A percentile compares a stretch with the other conserved stretches of the same genome.
Conservation (phyloP, 345 rosid genomes). For the Linum lewisii region DNA sequence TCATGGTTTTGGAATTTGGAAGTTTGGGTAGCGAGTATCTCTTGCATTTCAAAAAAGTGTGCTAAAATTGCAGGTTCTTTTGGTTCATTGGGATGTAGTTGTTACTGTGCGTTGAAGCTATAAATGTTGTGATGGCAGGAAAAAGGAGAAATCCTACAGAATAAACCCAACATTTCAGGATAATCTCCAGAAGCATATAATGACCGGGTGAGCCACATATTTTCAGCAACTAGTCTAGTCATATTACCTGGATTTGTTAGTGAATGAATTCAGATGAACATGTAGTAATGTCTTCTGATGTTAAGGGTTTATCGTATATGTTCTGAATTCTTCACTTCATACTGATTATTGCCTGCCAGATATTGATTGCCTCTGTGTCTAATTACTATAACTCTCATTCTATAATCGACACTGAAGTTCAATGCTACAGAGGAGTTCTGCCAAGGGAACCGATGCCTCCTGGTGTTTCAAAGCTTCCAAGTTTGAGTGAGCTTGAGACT, state of each 20-base stretch:
- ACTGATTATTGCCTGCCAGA: neutral
- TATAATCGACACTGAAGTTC: constrained; percentile 7
- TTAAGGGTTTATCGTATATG: neutral
- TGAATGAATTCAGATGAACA: neutral
- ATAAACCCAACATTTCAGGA: constrained; percentile 69
- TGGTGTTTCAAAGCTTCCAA: constrained; percentile 53
- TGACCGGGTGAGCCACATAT: constrained; percentile 43
- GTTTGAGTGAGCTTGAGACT: constrained; percentile 59
- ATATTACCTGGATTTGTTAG: neutral
- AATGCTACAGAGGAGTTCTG: constrained; percentile 59
- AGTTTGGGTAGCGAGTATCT: too few relatives aligned
- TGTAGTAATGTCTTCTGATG: neutral
- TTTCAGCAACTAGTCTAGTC: neutral
- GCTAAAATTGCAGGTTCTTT: too few relatives aligned
- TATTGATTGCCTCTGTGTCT: constrained; percentile 3
- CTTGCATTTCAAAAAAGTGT: too few relatives aligned
- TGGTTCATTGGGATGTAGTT: neutral
- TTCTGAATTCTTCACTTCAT: neutral
- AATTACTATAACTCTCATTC: neutral
- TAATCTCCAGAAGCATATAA: constrained; percentile 65
- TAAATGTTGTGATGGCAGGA: constrained; percentile 35
- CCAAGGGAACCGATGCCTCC: constrained; percentile 84
- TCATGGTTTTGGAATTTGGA: too few relatives aligned
- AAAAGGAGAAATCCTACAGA: constrained; percentile 49
- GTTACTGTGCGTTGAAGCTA: neutral